A percentile compares a stretch with the other conserved stretches of the same genome.
Conservation (phyloP, 495 filamentous ascomycete species). For the Penicillium pulvis region DNA sequence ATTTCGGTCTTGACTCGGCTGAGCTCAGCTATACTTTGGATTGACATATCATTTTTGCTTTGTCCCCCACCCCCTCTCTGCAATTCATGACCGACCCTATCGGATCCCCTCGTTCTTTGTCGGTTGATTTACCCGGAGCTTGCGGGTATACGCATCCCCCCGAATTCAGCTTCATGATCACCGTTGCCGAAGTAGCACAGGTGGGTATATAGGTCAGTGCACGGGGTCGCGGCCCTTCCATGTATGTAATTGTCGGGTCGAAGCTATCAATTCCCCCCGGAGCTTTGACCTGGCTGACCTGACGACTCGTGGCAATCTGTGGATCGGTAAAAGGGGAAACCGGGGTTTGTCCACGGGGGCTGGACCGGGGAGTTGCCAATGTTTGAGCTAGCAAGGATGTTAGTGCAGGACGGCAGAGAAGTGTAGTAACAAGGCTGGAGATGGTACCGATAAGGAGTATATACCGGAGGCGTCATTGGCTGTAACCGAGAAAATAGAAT, state of each 20-base stretch:
- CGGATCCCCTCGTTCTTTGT: constrained; percentile 18
- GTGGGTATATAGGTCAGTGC: constrained; percentile 26
- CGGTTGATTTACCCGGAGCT: constrained; percentile 8
- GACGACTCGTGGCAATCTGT: constrained; percentile 8
- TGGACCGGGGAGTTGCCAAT: not conserved
- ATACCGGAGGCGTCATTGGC: constrained; percentile 22
- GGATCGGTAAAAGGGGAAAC: constrained; percentile 24
- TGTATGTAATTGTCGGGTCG: constrained; percentile 26
- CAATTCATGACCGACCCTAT: constrained; percentile 18
- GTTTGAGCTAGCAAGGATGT: constrained; percentile 16
- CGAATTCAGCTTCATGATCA: constrained; percentile 21
- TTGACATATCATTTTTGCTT: constrained; percentile 22
- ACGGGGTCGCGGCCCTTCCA: constrained; percentile 20
- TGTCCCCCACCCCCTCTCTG: not conserved
- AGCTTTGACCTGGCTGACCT: constrained; percentile 23
- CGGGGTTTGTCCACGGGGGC: constrained; percentile 7
- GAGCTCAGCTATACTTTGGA: not conserved
- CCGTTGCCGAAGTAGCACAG: constrained; percentile 22
- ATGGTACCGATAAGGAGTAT: constrained; percentile 17
- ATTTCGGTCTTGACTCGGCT: constrained; percentile 16
- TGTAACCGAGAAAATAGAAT: constrained; percentile 7
- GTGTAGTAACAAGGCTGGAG: constrained; percentile 1
- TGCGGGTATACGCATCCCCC: constrained; percentile 23
- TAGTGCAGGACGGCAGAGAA: constrained; percentile 20
- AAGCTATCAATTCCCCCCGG: constrained; percentile 24